Conservation (phyloP, 768 basidiomycete species). For the Basidioascus undulatus region DNA sequence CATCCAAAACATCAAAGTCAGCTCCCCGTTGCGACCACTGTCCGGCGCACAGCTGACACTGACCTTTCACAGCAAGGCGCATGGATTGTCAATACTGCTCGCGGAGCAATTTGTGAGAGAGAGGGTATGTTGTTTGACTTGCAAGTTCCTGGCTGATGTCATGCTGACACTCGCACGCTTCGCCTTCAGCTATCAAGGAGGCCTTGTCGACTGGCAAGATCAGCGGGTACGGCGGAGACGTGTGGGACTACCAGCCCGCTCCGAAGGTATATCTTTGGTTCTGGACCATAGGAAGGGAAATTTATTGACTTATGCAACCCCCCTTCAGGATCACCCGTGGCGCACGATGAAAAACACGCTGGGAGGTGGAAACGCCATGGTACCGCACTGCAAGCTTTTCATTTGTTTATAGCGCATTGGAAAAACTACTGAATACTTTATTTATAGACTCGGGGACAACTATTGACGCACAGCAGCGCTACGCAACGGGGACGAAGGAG, state of each 20-base stretch:
- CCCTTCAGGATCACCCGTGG: constrained; percentile 18
- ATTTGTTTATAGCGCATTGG: constrained; percentile 18
- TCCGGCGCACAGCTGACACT: too few relatives aligned
- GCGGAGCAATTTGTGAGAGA: constrained; percentile 16
- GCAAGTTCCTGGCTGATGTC: too few relatives aligned
- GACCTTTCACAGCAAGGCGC: too few relatives aligned
- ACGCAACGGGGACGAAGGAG: constrained; percentile 43
- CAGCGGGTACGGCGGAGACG: constrained; percentile 14
- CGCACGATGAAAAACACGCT: constrained; percentile 15
- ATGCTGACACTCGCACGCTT: too few relatives aligned
- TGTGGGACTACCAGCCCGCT: constrained; percentile 5
- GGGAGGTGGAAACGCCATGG: constrained; percentile 18
- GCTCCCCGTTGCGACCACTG: too few relatives aligned
- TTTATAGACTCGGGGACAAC: constrained; percentile 16
- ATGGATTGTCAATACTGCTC: constrained; percentile 17
- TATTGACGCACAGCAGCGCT: constrained; percentile 67
- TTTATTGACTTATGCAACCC: too few relatives aligned
- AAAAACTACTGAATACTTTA: neutral
- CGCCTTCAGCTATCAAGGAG: constrained; percentile 11
- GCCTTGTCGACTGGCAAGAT: constrained; percentile 15
- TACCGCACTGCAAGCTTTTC: constrained; percentile 16
- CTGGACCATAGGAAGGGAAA: too few relatives aligned
- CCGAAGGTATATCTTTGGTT: constrained; percentile 3
- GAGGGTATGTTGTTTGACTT: too few relatives aligned
- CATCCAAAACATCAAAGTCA: constrained; percentile 18